These are phyloP conservation scores for Pseudozyma sp. DNA, from an alignment of 1,284 basidiomycete species.

Conservation along the genomic window DNA sequence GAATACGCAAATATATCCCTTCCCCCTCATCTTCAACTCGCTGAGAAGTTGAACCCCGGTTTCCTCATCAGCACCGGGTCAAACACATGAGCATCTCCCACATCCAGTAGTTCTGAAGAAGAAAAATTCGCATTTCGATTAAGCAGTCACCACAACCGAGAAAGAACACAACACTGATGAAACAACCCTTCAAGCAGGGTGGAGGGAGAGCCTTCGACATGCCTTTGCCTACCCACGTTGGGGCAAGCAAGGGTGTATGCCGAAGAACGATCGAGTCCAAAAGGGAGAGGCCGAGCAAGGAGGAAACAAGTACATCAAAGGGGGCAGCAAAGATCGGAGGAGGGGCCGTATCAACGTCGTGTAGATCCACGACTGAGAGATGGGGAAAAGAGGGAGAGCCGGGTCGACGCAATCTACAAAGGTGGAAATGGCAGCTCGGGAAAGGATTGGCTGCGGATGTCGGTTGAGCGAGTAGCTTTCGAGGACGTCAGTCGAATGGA, in stretches of 20 bases:
- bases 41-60: too few relatives aligned
- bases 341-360: neutral
- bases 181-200: conserved; percentile 1
- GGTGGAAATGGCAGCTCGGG: neutral
- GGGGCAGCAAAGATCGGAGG: neutral
- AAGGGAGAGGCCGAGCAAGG: neutral
- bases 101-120: neutral
- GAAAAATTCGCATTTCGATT: conserved; percentile 5
- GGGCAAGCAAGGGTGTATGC: neutral
- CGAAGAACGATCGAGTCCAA: neutral
- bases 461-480: conserved; percentile 23
- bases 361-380: neutral
- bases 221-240: too few relatives aligned
- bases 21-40: too few relatives aligned
- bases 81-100: neutral
- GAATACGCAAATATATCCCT: too few relatives aligned
- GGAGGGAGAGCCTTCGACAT: neutral
- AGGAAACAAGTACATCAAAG: conserved; percentile 6
- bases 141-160: conserved; percentile 5
- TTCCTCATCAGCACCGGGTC: too few relatives aligned
- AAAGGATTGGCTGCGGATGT: neutral
- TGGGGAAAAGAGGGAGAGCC: neutral
- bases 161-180: conserved; percentile 2
- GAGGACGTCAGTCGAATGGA: too few relatives aligned
- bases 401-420: conserved; percentile 6